Percentiles rank a stretch among this genome's conserved stretches.
Evolutionary conservation across 805 yeast species (phyloP).

Genomic region (Ogataea chonburiensis): DNA sequence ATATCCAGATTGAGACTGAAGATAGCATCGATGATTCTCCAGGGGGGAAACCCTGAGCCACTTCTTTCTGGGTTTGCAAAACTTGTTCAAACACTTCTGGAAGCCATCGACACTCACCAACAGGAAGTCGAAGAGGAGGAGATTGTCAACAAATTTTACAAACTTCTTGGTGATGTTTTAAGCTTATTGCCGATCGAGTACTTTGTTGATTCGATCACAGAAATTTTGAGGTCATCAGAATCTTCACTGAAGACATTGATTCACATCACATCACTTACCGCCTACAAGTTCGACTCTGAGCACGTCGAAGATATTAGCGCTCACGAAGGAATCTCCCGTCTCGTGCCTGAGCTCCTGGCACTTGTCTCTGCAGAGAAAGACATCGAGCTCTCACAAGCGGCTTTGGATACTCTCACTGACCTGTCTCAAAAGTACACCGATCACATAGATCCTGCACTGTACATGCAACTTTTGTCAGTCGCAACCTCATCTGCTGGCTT

Average conservation of each 20-base stretch:
- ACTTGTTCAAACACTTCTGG: conserved; percentile 37
- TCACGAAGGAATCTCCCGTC: conserved; percentile 47
- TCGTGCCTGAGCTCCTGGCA: conserved; percentile 49
- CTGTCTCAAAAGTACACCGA: conserved; percentile 63
- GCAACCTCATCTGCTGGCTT: conserved; percentile 55
- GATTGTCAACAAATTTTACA: conserved; percentile 45
- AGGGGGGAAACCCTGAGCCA: conserved; percentile 24
- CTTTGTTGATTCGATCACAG: conserved; percentile 61
- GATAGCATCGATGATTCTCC: conserved; percentile 36
- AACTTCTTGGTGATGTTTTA: conserved; percentile 59
- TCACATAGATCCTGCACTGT: conserved; percentile 43
- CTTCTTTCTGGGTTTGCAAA: conserved; percentile 29
- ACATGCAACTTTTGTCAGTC: conserved; percentile 49
- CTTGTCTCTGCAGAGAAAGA: conserved; percentile 39
- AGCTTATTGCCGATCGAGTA: conserved; percentile 72
- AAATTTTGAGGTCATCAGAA: conserved; percentile 37
- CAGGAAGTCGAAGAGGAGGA: conserved; percentile 31
- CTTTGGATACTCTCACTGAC: conserved; percentile 64
- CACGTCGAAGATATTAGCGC: conserved; percentile 49
- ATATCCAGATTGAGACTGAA: conserved; percentile 44
- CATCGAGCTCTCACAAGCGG: conserved; percentile 60
- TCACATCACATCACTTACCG: conserved; percentile 61
- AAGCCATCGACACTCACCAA: conserved; percentile 37
- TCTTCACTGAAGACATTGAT: conserved; percentile 51
- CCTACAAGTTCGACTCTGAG: conserved; percentile 69